Evolutionary conservation across 2,329 filamentous ascomycete genomes (phyloP), one percentile per base, ranked within the genome.

Genomic region (Colletotrichum viniferum): DNA sequence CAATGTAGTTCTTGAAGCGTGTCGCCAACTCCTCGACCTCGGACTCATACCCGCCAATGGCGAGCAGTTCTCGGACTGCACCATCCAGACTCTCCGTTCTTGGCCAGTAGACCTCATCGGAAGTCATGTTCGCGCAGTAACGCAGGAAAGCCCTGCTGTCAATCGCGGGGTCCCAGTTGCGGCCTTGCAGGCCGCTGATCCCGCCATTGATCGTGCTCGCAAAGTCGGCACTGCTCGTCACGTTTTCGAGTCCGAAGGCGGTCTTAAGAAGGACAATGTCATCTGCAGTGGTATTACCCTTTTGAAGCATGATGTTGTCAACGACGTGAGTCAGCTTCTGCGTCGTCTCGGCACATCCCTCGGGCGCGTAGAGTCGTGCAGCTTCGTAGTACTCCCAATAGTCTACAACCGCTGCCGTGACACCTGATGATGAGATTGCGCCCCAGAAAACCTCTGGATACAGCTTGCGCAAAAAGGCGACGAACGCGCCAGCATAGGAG

Each of bases 361-460:
- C 83, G 79, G 89, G 89, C 0, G 85, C 85, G 73, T 84, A 91
- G 21, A 87, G 80, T 2, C 87, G 85, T 0, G 87, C 87, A 1
- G 89, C 89, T 78, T 90, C 88, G 58, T 83, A 87, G 78, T 91
- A 92, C 79, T 90, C 81, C 89, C 94, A 96, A 83, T 93, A 96
- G 79, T 97, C 94, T 77, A 91, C 92, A 64, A 97, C 93, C 5
- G 94, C 94, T 71, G 91, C 90, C 0, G 94, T 94, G 0, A 97
- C 94, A 1, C 94, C 95, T 1, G 94, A 96, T 0, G 94, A 96
- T 0, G 94, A 93, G 62, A 98, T 96, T 5, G 93, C 91, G 14
- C 91, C 95, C 89, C 90, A 96, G 84, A 94, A 97, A 6, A 93
- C 85, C 30, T 96, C 92, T 0, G 95, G 95, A 81, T 98, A 97